Evolutionary conservation across 2,329 filamentous ascomycete species (phyloP).

Genomic region (Botrytis galanthina): DNA sequence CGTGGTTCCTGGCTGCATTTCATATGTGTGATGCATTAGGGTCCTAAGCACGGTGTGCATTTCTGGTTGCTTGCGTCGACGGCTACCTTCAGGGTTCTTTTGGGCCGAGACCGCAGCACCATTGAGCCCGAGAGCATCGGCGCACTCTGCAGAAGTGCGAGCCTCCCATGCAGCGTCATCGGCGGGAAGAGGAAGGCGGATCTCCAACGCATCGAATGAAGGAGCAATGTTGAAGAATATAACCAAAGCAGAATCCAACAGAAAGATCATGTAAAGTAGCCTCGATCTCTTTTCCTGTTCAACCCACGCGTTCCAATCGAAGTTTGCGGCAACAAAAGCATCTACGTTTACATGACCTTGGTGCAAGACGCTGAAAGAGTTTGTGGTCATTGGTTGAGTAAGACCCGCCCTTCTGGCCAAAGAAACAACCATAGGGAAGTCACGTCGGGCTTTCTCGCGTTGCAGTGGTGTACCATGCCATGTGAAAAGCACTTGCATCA

Average conservation of each 20-base stretch:
- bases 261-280: slow-evolving; percentile 62
- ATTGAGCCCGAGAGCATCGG: slow-evolving; percentile 61
- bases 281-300: slow-evolving; percentile 69
- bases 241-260: slow-evolving; percentile 62
- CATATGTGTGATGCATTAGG: slow-evolving; percentile 56
- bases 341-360: slow-evolving; percentile 51
- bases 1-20: slow-evolving; percentile 63
- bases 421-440: slow-evolving; percentile 55
- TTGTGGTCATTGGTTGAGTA: slow-evolving; percentile 50
- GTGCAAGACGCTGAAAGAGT: slow-evolving; percentile 59
- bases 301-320: slow-evolving; percentile 66
- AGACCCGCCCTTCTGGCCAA: slow-evolving; percentile 58
- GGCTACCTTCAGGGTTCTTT: slow-evolving; percentile 60
- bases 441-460: slow-evolving; percentile 59
- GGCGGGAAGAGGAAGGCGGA: slow-evolving; percentile 65
- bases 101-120: slow-evolving; percentile 54
- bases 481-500: slow-evolving; percentile 60
- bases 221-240: slow-evolving; percentile 70
- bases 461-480: slow-evolving; percentile 71
- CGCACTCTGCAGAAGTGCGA: slow-evolving; percentile 55
- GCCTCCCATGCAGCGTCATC: slow-evolving; percentile 77
- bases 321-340: slow-evolving; percentile 50
- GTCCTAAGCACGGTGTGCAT: slow-evolving; percentile 60
- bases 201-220: slow-evolving; percentile 61
- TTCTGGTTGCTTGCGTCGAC: slow-evolving; percentile 62